Evolutionary conservation across 306 rosid species (phyloP).

Genomic region (Casuarina equisetifolia): DNA sequence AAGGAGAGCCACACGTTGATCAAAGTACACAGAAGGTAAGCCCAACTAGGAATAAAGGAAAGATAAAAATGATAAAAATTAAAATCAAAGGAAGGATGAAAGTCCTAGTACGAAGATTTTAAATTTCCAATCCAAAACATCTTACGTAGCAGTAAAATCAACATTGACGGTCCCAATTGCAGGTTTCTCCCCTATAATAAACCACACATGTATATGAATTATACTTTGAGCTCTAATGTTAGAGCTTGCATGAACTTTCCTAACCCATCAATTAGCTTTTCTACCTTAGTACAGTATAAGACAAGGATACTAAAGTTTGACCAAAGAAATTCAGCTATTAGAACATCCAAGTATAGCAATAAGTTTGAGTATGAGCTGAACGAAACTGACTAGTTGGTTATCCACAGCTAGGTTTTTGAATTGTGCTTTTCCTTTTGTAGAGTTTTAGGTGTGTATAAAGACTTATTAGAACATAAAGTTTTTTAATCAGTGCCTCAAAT

Average conservation of each 20-base stretch:
- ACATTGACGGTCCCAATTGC: background rate
- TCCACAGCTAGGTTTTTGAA: background rate
- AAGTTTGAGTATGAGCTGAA: background rate
- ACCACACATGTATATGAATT: background rate
- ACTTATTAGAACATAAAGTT: background rate
- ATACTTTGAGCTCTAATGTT: background rate
- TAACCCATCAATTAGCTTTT: background rate
- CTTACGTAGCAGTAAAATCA: background rate
- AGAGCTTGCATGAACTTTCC: background rate
- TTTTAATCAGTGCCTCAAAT: background rate
- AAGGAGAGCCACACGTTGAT: background rate
- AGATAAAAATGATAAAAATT: background rate
- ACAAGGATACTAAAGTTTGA: background rate
- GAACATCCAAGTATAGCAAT: background rate
- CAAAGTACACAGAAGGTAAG: conserved; percentile 1
- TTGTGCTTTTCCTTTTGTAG: background rate
- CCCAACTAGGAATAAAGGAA: background rate
- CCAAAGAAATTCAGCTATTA: background rate
- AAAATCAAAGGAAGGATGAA: background rate
- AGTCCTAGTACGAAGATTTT: conserved; percentile 1
- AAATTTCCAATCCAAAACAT: conserved; percentile 3
- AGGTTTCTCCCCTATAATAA: background rate
- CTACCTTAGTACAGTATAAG: background rate
- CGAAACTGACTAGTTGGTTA: background rate
- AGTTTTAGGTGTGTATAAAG: background rate